Base-by-base conservation (phyloP, 2,329 filamentous ascomycete species). In the Pseudogymnoascus sp. region DNA sequence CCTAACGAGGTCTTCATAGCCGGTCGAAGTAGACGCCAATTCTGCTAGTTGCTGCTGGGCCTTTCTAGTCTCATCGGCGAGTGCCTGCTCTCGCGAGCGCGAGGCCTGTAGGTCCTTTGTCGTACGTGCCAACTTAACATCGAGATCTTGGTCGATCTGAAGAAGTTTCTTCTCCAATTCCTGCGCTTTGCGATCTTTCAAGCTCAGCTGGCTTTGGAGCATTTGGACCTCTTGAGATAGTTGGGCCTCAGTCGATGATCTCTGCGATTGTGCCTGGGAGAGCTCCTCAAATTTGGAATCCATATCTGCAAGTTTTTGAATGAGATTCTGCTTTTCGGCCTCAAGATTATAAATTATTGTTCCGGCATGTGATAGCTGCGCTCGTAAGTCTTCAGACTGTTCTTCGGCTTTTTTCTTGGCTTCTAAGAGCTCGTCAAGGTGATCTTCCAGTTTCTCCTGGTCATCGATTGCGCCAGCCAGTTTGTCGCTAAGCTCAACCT, bases 1-100 rank as follows among this genome's bases (percentile, higher is more conserved):
- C 25, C 92, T 84, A 25, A 99, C 88, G 45, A 97, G 83, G 69
- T 97, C 93, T 74, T 99, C 94, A 67, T 96, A 97, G 71, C 92
- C 91, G 0, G 92, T 95, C 0, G 93, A 96, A 0, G 93, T 97
- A 58, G 90, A 87, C 0, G 94, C 94, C 15, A 99, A 79, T 67
- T 96, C 87, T 0, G 89, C 83, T 60, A 99, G 86, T 69, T 97
- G 92, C 68, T 92, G 85, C 61, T 95, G 88, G 55, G 96, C 84
- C 48, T 89, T 86, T 10, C 86, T 83, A 67, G 96, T 95, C 71
- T 99, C 93, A 4, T 87, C 85, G 1, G 86, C 74, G 1, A 97
- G 81, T 18, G 91, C 87, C 60, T 87, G 86, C 69, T 96, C 86
- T 66, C 90, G 87, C 63, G 85, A 81, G 72, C 87, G 91, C 31